Evolutionary conservation across 225 moss, liverwort and hornwort species (phyloP).

Genomic region (Climacium dendroides): DNA sequence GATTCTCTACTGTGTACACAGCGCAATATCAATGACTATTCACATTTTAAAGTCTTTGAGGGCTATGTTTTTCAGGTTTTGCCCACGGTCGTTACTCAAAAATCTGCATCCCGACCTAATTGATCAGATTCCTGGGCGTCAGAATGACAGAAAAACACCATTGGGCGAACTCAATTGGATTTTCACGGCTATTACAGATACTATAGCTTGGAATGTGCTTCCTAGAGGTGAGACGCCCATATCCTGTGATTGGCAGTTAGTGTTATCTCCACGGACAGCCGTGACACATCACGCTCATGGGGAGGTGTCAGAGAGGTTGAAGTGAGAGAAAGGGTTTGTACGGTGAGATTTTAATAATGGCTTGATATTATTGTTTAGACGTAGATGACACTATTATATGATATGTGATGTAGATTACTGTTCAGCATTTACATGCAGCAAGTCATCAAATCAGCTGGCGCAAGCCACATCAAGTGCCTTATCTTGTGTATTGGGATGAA

Average conservation of each 20-base stretch:
- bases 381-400: slow-evolving; percentile 17
- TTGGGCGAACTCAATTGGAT: slow-evolving; percentile 98
- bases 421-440: slow-evolving; percentile 30
- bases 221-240: slow-evolving; percentile 64
- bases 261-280: background rate
- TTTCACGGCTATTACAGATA: slow-evolving; percentile 94
- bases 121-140: slow-evolving; percentile 93
- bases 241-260: background rate
- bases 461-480: slow-evolving; percentile 25
- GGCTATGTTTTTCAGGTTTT: slow-evolving; percentile 56
- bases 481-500: slow-evolving; percentile 31
- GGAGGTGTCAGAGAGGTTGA: background rate
- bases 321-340: background rate
- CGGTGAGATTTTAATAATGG: background rate
- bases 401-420: slow-evolving; percentile 28
- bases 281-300: background rate
- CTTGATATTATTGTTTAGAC: slow-evolving; percentile 5
- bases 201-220: slow-evolving; percentile 99
- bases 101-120: slow-evolving; percentile 70
- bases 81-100: slow-evolving; percentile 67
- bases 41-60: background rate
- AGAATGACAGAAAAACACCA: slow-evolving; percentile 93
- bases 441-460: slow-evolving; percentile 21
- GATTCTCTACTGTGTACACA: background rate
- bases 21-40: background rate